phyloP scores from a whole-genome alignment of 2,329 filamentous ascomycete species.

The Trichoderma koningiopsis region DNA sequence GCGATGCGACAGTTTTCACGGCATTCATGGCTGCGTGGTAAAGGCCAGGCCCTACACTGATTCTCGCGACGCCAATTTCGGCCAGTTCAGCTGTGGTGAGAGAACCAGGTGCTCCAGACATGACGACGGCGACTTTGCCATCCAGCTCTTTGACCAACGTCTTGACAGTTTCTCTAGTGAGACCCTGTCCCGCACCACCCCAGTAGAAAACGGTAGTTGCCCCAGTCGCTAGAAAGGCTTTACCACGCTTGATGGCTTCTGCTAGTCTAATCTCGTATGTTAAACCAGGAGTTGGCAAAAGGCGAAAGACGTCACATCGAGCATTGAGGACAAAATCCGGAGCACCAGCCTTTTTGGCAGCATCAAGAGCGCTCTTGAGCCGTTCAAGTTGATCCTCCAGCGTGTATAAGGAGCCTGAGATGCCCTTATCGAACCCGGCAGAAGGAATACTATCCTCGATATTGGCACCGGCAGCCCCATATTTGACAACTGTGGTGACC shows the following conservation, averaged over 20 bases:
- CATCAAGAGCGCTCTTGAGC: conserved; percentile 46
- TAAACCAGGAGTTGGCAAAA: conserved; percentile 35
- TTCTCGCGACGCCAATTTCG: conserved; percentile 55
- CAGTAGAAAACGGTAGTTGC: conserved; percentile 64
- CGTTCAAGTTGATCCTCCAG: conserved; percentile 52
- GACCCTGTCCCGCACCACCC: conserved; percentile 49
- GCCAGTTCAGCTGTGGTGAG: conserved; percentile 49
- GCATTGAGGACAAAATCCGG: conserved; percentile 61
- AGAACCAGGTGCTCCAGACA: conserved; percentile 41
- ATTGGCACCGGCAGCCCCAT: conserved; percentile 60
- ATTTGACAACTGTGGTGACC: conserved; percentile 47
- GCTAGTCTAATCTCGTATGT: conserved; percentile 42
- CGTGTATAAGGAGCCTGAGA: conserved; percentile 38
- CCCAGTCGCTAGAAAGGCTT: conserved; percentile 59
- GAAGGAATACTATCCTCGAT: conserved; percentile 55
- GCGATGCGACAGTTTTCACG: conserved; percentile 39
- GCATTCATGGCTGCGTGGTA: conserved; percentile 45
- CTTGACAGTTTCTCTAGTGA: conserved; percentile 50
- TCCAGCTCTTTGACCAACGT: conserved; percentile 50
- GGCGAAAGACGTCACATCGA: conserved; percentile 55
- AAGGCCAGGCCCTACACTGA: conserved; percentile 56
- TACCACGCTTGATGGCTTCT: conserved; percentile 56
- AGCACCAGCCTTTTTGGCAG: conserved; percentile 51
- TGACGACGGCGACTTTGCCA: conserved; percentile 53
- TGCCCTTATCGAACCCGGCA: conserved; percentile 39